A percentile compares a stretch with the other conserved stretches of the same genome.
These are phyloP conservation scores for Casaregolazyma suthepensis DNA, from an alignment of 1,139 yeast species.

Conservation along the genomic window DNA sequence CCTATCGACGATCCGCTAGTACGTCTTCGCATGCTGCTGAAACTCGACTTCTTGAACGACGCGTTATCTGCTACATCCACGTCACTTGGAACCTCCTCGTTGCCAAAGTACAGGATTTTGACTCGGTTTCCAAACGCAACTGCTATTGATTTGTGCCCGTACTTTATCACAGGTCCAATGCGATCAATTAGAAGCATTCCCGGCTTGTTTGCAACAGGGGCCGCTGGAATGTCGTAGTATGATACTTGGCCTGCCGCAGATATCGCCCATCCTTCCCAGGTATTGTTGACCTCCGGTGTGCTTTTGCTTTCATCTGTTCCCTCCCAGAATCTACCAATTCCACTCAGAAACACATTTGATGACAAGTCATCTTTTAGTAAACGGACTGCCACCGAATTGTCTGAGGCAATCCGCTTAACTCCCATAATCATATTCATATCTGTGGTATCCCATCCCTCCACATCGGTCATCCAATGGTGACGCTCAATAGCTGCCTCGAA, in stretches of 20 bases:
- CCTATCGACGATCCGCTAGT: background rate
- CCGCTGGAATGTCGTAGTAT: slow-evolving; percentile 55
- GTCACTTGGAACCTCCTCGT: slow-evolving; percentile 33
- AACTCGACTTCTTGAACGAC: background rate
- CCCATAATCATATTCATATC: slow-evolving; percentile 76
- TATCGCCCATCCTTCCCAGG: slow-evolving; percentile 82
- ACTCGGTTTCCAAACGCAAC: slow-evolving; percentile 67
- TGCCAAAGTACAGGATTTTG: slow-evolving; percentile 69
- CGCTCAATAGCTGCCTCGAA: slow-evolving; percentile 69
- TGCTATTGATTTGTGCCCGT: slow-evolving; percentile 73
- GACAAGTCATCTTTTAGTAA: background rate
- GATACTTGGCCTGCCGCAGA: slow-evolving; percentile 56
- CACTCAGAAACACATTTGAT: background rate
- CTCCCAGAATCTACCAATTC: background rate
- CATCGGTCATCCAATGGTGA: slow-evolving; percentile 57
- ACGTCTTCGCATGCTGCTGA: background rate
- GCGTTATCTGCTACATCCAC: slow-evolving; percentile 1
- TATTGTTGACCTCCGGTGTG: slow-evolving; percentile 22
- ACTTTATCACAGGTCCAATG: slow-evolving; percentile 52
- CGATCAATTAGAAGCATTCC: slow-evolving; percentile 40
- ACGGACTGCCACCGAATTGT: background rate
- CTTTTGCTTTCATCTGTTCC: background rate
- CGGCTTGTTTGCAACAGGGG: slow-evolving; percentile 22
- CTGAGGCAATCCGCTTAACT: slow-evolving; percentile 41
- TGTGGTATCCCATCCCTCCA: slow-evolving; percentile 73